Conservation (phyloP, 2,329 filamentous ascomycete species). For the Magnaporthiopsis incrustans region DNA sequence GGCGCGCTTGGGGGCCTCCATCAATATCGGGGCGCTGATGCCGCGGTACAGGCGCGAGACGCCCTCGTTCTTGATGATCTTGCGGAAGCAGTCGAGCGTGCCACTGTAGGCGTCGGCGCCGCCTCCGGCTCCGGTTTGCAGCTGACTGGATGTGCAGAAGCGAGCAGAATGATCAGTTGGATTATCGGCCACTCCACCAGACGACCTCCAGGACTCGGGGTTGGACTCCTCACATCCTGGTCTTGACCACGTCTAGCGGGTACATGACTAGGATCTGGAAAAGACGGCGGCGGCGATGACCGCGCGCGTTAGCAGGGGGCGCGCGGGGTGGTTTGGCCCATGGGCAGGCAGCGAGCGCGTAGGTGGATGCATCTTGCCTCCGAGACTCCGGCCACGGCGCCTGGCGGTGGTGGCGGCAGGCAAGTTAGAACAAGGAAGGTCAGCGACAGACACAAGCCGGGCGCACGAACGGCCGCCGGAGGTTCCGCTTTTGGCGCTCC, state of each 20-base stretch:
- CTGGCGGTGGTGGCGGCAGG: conserved; percentile 28
- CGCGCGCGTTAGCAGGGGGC: no score
- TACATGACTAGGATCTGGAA: conserved; percentile 88
- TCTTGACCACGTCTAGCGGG: conserved; percentile 97
- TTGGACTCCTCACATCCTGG: conserved; percentile 93
- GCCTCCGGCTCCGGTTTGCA: conserved; percentile 66
- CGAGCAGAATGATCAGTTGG: conserved; percentile 6
- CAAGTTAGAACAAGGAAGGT: background rate
- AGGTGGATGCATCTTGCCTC: conserved; percentile 54
- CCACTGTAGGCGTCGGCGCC: conserved; percentile 86
- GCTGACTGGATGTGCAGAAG: conserved; percentile 50
- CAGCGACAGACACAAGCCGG: background rate
- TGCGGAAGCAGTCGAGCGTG: conserved; percentile 96
- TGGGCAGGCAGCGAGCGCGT: no score
- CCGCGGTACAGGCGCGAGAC: conserved; percentile 90
- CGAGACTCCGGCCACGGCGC: conserved; percentile 93
- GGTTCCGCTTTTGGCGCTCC: conserved; percentile 12
- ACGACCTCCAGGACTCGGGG: background rate
- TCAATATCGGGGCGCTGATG: conserved; percentile 90
- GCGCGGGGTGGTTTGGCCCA: no score
- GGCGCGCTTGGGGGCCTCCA: conserved; percentile 60
- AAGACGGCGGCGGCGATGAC: background rate
- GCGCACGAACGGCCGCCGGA: conserved; percentile 3
- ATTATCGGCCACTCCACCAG: conserved; percentile 1
- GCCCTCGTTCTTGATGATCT: conserved; percentile 93